Evolutionary conservation across 306 rosid species (phyloP), one percentile per base, ranked within the genome.

Genomic region (Casuarina glauca): DNA sequence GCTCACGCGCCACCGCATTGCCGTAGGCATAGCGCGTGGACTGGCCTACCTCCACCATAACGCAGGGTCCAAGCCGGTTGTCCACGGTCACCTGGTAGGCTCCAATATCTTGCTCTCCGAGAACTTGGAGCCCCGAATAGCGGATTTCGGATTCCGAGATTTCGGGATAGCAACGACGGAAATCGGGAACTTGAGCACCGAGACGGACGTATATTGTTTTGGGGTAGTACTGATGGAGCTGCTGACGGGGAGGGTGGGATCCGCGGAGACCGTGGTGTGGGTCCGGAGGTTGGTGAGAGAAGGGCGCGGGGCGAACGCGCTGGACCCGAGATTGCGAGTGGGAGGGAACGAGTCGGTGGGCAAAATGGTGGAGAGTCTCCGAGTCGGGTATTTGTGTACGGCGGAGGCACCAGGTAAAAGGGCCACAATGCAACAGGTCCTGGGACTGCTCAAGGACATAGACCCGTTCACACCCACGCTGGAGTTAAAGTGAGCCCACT

Each of bases 161-260:
- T 74, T 82, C 2, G 89, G 88, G n/a, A 61, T 19, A 20, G 62
- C 63, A 15, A 75, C 60, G 12, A 8, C 51, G 51, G 51, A 48
- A 4, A 48, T 43, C 26, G 55, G 82, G 2, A 76, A 73, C 2
- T 83, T 88, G 2, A 79, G 68, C 62, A 81, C 87, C 1, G 97
- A 90, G 78, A 82, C 80, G 26, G 99, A 96, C 57, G 99, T 93
- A n/a, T 95, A 95, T 16, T 93, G 99, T 69, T 95, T 95, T 57
- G 99, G 99, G 19, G 97, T 91, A 74, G 94, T 95, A 52, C 73
- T 95, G 83, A 93, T 95, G 90, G 99, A 95, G 90, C 86, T 95
- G 5, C 9, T 95, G 76, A 93, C 98, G 39, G 99, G 98, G 44
- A 84, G 82, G 75, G 49, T 82, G 0, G 98, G 97, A 61, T 81